Evolutionary conservation across 164 flowering plant species (phyloP), one percentile per base, ranked within the genome.

Genomic region (Akebia trifoliata): DNA sequence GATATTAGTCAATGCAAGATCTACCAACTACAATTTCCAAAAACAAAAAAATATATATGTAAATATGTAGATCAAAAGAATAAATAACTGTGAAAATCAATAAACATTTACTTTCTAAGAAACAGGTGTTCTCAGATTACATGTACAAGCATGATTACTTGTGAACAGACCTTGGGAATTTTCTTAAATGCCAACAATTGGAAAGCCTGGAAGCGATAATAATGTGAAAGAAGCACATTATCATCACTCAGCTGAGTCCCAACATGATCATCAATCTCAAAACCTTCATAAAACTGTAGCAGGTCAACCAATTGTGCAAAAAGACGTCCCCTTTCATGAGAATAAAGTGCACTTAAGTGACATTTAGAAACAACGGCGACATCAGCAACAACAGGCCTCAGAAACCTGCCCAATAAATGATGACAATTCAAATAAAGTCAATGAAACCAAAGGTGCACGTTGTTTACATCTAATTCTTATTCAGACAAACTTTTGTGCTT

Each of bases 241-340:
- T 90, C 96, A 78, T 94, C 99, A 47, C 78, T 77, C 56, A 90
- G 71, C 64, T 94, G 99, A 21, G 78, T 82, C 54, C 97, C 97
- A 61, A 37, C 67, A 66, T 86, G 87, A 69, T 90, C 96, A 78
- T 90, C 79, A 59, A 90, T 94, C 79, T 90, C 97, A 77, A 94
- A 90, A 40, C 80, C 76, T 71, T 94, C 99, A 69, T 94, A 94
- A 63, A 83, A 94, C 69, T 90, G 96, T 51, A 94, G 78, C 65
- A 87, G 79, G 76, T 94, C 95, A 63, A 90, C 97, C 60, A 94
- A 63, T 67, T 94, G 99, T 6, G 90, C 82, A 76, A 94, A 94
- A 49, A 94, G 86, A 22, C 81, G 82, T 36, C 99, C 99, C 56
- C 79, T 87, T 40, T 74, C 88, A 81, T 94, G 97, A 49, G 62